A percentile compares a stretch with the other conserved stretches of the same genome.
These are phyloP conservation scores for Scutellaria galericulata DNA, from an alignment of 257 asterid species.

Conservation along the genomic window DNA sequence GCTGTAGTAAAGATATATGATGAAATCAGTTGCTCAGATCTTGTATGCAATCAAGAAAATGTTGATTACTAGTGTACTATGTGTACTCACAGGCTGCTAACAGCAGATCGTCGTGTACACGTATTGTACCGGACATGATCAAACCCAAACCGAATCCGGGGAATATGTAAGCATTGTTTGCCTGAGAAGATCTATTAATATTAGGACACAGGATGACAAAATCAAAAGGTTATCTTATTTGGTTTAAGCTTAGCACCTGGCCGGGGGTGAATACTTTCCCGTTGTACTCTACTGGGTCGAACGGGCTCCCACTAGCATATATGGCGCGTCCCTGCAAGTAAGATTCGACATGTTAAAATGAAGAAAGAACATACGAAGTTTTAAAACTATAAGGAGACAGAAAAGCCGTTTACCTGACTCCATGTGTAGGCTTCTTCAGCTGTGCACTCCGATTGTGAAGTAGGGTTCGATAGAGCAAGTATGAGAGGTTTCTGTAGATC, in stretches of 20 bases:
- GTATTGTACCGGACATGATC: constrained; percentile 93
- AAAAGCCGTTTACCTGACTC: constrained; percentile 62
- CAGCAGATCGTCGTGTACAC: constrained; percentile 87
- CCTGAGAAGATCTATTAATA: constrained; percentile 45
- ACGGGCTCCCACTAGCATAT: constrained; percentile 97
- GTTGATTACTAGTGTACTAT: neutral
- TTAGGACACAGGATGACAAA: neutral
- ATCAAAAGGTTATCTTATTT: neutral
- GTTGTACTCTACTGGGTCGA: constrained; percentile 76
- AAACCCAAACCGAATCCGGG: constrained; percentile 96
- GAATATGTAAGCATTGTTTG: constrained; percentile 93
- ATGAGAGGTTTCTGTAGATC: constrained; percentile 77
- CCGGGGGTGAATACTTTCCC: constrained; percentile 78
- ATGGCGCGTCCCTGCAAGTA: constrained; percentile 77
- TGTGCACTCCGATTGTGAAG: constrained; percentile 93
- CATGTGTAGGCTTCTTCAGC: constrained; percentile 95
- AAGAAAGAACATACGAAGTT: neutral
- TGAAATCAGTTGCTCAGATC: constrained; percentile 14
- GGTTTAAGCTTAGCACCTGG: constrained; percentile 57
- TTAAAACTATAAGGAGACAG: neutral
- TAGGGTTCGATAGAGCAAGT: constrained; percentile 90
- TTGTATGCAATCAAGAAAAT: neutral
- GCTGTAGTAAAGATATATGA: constrained; percentile 51
- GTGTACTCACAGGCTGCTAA: constrained; percentile 84
- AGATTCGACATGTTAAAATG: constrained; percentile 4